Conservation (phyloP, 129 eudicot genomes). For the Lactuca saligna region DNA sequence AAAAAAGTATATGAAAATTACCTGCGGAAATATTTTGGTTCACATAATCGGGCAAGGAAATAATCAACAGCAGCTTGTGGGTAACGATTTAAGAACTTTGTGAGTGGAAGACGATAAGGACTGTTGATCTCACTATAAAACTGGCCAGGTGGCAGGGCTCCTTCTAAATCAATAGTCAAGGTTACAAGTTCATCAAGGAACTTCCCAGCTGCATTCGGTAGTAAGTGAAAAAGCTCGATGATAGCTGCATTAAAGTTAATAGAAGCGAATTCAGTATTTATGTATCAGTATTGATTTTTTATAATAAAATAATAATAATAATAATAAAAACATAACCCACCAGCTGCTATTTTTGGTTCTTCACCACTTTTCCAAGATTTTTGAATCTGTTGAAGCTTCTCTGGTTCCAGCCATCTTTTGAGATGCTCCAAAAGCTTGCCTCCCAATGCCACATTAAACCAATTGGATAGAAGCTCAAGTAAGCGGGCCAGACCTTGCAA, state of each 20-base stretch:
- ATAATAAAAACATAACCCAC: slow-evolving; percentile 46
- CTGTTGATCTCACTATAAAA: slow-evolving; percentile 98
- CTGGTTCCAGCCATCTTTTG: slow-evolving; percentile 96
- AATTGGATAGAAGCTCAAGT: slow-evolving; percentile 89
- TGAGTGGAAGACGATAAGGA: slow-evolving; percentile 94
- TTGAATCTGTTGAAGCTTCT: slow-evolving; percentile 89
- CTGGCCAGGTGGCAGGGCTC: slow-evolving; percentile 89
- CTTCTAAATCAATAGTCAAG: slow-evolving; percentile 89
- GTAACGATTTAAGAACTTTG: slow-evolving; percentile 85
- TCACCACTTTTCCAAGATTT: slow-evolving; percentile 97
- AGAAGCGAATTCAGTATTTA: not conserved
- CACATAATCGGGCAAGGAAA: slow-evolving; percentile 87
- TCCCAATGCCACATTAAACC: slow-evolving; percentile 96
- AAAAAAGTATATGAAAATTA: slow-evolving; percentile 18
- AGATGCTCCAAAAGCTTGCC: slow-evolving; percentile 95
- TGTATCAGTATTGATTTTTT: not conserved
- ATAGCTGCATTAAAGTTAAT: slow-evolving; percentile 67
- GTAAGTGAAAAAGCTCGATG: slow-evolving; percentile 94
- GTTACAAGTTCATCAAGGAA: slow-evolving; percentile 97
- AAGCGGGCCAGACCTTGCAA: slow-evolving; percentile 95
- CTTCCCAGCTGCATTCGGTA: slow-evolving; percentile 96
- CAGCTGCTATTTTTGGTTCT: slow-evolving; percentile 99
- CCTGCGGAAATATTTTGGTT: slow-evolving; percentile 94
- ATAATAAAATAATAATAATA: too few relatives aligned
- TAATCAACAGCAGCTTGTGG: slow-evolving; percentile 93